A percentile compares a stretch with the other conserved stretches of the same genome.
phyloP scores from a whole-genome alignment of 169 alveolate genomes.

The Plasmodium falciparum region DNA sequence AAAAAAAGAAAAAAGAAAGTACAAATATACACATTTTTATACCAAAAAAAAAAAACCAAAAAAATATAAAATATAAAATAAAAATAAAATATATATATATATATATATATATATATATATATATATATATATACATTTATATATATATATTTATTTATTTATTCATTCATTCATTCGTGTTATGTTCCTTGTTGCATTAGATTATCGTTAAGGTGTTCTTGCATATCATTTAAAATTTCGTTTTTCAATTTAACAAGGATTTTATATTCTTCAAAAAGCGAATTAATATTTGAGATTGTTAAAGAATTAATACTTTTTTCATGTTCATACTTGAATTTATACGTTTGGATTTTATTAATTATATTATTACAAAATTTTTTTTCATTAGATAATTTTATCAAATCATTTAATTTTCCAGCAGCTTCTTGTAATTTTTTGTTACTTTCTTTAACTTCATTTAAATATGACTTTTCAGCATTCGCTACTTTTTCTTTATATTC shows the following conservation, averaged over 20 bases:
- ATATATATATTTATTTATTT: too few relatives aligned
- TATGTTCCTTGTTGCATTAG: background rate
- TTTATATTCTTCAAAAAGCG: constrained; percentile 64
- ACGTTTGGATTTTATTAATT: constrained; percentile 34
- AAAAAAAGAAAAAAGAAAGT: too few relatives aligned
- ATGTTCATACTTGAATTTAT: constrained; percentile 28
- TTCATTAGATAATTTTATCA: constrained; percentile 44
- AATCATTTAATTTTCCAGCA: constrained; percentile 64
- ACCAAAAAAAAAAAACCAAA: too few relatives aligned
- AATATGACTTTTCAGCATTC: constrained; percentile 49
- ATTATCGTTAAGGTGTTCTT: constrained; percentile 19
- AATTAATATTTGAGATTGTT: constrained; percentile 22
- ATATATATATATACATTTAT: too few relatives aligned
- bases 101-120: too few relatives aligned
- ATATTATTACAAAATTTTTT: constrained; percentile 32
- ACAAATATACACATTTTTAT: too few relatives aligned
- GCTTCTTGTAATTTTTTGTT: constrained; percentile 71
- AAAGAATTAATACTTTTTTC: constrained; percentile 24
- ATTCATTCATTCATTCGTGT: background rate
- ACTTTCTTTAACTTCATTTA: constrained; percentile 71
- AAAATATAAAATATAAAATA: too few relatives aligned
- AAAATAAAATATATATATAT: too few relatives aligned
- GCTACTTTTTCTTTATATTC: constrained; percentile 71
- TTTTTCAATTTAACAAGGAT: constrained; percentile 51
- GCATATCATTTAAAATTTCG: constrained; percentile 35